phyloP scores from a whole-genome alignment of 768 basidiomycete species.

The Auricularia sp. region DNA sequence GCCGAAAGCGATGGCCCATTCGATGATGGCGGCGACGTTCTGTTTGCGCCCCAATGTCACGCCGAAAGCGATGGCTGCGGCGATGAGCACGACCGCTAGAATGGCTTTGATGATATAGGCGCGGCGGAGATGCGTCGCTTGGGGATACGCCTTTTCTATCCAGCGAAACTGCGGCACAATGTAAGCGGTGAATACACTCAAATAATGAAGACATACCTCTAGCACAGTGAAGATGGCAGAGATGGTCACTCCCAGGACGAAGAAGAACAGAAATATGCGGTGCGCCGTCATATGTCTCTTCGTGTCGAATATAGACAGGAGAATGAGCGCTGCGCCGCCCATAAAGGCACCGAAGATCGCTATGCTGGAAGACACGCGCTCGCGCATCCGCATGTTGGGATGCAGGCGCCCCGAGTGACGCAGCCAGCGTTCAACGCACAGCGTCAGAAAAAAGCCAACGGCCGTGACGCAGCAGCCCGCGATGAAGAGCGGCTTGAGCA shows the following conservation, averaged over 20 bases:
- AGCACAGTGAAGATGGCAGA: constrained; percentile 65
- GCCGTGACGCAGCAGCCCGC: constrained; percentile 54
- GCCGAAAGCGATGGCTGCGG: constrained; percentile 54
- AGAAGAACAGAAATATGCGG: constrained; percentile 54
- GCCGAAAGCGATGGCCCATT: constrained; percentile 65
- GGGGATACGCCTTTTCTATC: constrained; percentile 46
- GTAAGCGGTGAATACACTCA: not conserved
- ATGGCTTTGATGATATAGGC: constrained; percentile 55
- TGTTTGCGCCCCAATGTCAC: constrained; percentile 33
- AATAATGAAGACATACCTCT: constrained; percentile 36
- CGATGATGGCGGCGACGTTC: constrained; percentile 45
- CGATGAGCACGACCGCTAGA: constrained; percentile 47
- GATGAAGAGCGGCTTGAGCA: constrained; percentile 68
- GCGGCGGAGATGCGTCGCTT: constrained; percentile 32
- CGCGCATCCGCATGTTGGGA: constrained; percentile 39
- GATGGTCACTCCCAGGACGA: constrained; percentile 60
- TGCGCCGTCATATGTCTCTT: constrained; percentile 42
- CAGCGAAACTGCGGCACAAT: constrained; percentile 41
- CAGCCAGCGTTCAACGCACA: constrained; percentile 51
- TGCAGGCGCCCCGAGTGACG: constrained; percentile 44
- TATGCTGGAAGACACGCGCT: constrained; percentile 43
- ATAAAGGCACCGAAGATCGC: constrained; percentile 51
- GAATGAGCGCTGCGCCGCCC: constrained; percentile 53
- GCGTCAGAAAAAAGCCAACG: constrained; percentile 47
- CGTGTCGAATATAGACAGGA: constrained; percentile 66